Evolutionary conservation across 352 stramenopile species (phyloP), one percentile per base, ranked within the genome.

Genomic region (Globisporangium radiosum): DNA sequence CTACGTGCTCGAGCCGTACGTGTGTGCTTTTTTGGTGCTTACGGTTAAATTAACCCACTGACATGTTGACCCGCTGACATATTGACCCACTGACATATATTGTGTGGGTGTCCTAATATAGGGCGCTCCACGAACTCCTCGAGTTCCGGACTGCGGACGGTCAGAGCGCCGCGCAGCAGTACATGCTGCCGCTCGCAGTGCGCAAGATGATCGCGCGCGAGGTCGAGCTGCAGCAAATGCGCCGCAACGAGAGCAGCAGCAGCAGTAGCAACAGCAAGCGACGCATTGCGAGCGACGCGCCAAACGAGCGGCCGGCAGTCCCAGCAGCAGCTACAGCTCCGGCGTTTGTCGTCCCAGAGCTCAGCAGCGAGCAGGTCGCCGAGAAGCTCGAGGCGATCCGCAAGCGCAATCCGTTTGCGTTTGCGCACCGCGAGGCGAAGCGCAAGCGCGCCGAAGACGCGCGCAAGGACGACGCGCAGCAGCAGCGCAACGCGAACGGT

Each of bases 161-260:
- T 38, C 70, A 87, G 54, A 69, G 52, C 5, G 63, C 69, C 14
- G 54, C 62, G 17, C 55, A 61, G 10, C 25, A 33, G 25, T 33
- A 33, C 25, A 72, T 86, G 62, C 69, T 94, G 47, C 81, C 85
- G 25, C 54, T 89, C 3, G 57, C 64, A 9, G 69, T 90, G 52
- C 75, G 83, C 25, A 90, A 92, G 60, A 88, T 88, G 73, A 85
- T 94, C 54, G 69, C 78, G 52, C 78, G 81, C 11, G 82, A 94
- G 62, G 81, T 94, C 25, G 81, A 92, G 53, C 66, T 94, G 10
- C 81, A 92, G 56, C 75, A 88, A 45, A 84, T 92, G 77, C 78
- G 85, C 47, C 81, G 76, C 42, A 85, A 60, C 55, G 80, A 92
- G 17, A 73, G n/a, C 17, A 64, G 43, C 9, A 57, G 19, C 44